Percentiles rank a stretch among this genome's conserved stretches.
Conservation (phyloP, 345 rosid genomes). For the Moringa oleifera region DNA sequence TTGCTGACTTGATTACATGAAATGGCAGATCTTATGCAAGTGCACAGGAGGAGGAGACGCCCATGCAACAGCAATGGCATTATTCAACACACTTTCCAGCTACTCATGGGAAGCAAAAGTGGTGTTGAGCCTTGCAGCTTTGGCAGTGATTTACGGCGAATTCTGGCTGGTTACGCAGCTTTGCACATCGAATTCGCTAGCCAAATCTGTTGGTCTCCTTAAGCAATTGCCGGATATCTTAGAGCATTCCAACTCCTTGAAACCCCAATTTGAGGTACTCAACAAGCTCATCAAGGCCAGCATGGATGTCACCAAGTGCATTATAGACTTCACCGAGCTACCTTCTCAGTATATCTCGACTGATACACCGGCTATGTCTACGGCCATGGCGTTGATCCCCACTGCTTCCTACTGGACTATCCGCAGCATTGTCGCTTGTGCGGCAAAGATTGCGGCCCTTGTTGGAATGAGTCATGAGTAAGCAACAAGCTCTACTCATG, state of each 20-base stretch:
- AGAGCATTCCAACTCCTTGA: slow-evolving; percentile 26
- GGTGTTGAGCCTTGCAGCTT: slow-evolving; percentile 53
- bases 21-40: slow-evolving; percentile 39
- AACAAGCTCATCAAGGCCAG: slow-evolving; percentile 31
- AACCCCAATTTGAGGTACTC: slow-evolving; percentile 33
- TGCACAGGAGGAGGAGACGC: slow-evolving; percentile 43
- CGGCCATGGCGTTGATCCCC: slow-evolving; percentile 40
- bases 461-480: slow-evolving; percentile 50
- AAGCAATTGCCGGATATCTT: slow-evolving; percentile 45
- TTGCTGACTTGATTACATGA: too few relatives aligned
- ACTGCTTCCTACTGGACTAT: slow-evolving; percentile 59
- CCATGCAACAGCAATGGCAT: slow-evolving; percentile 33
- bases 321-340: slow-evolving; percentile 40
- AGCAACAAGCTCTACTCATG: too few relatives aligned
- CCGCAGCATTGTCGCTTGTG: slow-evolving; percentile 39
- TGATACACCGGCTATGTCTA: slow-evolving; percentile 21
- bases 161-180: slow-evolving; percentile 52
- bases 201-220: slow-evolving; percentile 47
- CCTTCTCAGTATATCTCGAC: slow-evolving; percentile 35
- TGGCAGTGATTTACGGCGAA: slow-evolving; percentile 51
- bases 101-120: slow-evolving; percentile 60
- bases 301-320: slow-evolving; percentile 39
- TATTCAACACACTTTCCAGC: slow-evolving; percentile 29
- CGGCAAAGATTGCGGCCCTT: slow-evolving; percentile 39
- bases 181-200: slow-evolving; percentile 41